These are phyloP conservation scores for Amanita polypyramis DNA, from an alignment of 768 basidiomycete species.

Conservation along the genomic window DNA sequence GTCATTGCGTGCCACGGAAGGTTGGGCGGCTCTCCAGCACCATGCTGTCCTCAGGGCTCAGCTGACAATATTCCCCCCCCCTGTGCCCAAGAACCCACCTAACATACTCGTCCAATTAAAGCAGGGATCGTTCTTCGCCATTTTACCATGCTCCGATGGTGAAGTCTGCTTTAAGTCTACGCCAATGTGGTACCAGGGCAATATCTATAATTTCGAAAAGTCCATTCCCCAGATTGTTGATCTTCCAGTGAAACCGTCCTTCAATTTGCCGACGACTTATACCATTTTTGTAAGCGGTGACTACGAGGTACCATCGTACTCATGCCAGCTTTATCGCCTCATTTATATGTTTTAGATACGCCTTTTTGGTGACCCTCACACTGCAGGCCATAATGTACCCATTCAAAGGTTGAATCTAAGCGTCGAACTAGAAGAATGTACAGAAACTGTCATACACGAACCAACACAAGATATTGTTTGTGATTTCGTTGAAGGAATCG, in stretches of 20 bases:
- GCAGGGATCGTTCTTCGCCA: constrained; percentile 69
- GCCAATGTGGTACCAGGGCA: constrained; percentile 69
- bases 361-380: constrained; percentile 68
- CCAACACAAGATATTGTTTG: constrained; percentile 44
- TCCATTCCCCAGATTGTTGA: constrained; percentile 36
- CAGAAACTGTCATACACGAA: constrained; percentile 26
- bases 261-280: constrained; percentile 38
- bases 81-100: constrained; percentile 19
- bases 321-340: not conserved
- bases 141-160: constrained; percentile 35
- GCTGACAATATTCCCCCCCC: constrained; percentile 45
- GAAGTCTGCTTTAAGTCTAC: constrained; percentile 12
- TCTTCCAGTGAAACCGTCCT: constrained; percentile 37
- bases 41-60: constrained; percentile 59
- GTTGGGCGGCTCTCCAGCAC: constrained; percentile 83
- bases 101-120: constrained; percentile 48
- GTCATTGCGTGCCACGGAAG: constrained; percentile 62
- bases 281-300: constrained; percentile 70
- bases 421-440: constrained; percentile 28
- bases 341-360: constrained; percentile 43
- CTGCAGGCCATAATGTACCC: constrained; percentile 32
- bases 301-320: constrained; percentile 46
- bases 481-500: constrained; percentile 66
- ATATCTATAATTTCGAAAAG: constrained; percentile 66
- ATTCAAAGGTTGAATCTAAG: constrained; percentile 44